Evolutionary conservation across 768 basidiomycete genomes (phyloP).

Genomic region (Lactarius indigo): DNA sequence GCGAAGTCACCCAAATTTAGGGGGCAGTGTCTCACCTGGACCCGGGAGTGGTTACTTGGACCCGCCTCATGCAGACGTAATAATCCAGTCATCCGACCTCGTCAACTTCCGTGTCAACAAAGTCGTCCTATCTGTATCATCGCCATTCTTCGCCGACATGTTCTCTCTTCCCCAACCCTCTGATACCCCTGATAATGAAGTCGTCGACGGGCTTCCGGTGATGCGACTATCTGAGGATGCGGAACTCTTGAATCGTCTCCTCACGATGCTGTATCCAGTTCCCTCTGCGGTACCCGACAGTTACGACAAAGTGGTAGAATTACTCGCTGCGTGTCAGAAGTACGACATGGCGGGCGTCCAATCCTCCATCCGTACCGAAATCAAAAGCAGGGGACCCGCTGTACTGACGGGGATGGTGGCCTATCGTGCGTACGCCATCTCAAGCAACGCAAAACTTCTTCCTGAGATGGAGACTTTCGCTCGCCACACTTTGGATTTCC

Average conservation of each 20-base stretch:
- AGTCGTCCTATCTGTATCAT: slow-evolving; percentile 31
- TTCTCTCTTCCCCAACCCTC: slow-evolving; percentile 26
- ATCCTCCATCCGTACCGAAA: background rate
- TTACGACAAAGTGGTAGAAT: background rate
- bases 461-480: background rate
- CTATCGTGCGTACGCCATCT: slow-evolving; percentile 21
- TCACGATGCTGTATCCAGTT: slow-evolving; percentile 4
- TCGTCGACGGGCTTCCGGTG: slow-evolving; percentile 11
- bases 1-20: background rate
- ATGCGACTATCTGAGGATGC: slow-evolving; percentile 10
- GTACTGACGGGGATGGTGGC: slow-evolving; percentile 3
- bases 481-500: background rate
- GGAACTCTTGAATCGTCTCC: slow-evolving; percentile 3
- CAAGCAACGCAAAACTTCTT: slow-evolving; percentile 1
- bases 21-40: background rate
- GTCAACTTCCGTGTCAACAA: slow-evolving; percentile 32
- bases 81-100: slow-evolving; percentile 31
- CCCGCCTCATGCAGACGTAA: slow-evolving; percentile 13
- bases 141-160: slow-evolving; percentile 34
- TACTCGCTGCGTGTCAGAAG: slow-evolving; percentile 25
- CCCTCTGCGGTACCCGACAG: background rate
- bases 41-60: background rate
- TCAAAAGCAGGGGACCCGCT: background rate
- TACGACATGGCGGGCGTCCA: slow-evolving; percentile 26
- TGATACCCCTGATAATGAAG: slow-evolving; percentile 1